Base-by-base conservation (phyloP, 306 rosid species). In the Datisca glomerata region DNA sequence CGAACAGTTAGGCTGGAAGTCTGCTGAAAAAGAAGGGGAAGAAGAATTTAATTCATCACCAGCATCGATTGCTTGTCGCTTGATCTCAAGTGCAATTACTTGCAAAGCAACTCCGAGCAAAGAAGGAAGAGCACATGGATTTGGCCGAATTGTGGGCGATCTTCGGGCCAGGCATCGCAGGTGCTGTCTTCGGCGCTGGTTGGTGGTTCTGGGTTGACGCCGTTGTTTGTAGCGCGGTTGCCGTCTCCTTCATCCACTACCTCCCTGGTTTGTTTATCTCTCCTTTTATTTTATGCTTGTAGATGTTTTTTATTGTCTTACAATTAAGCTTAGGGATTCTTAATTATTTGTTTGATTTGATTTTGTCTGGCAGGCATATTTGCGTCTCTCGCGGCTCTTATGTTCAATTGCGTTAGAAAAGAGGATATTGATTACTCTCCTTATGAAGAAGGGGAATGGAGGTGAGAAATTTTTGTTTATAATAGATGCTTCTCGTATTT, bases 131-230 rank as follows among this genome's bases (percentile, higher is more conserved):
- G 9, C 44, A 55, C 18, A 71, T 89, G 98, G 98, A 89, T 65
- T 63, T 89, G 25, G 8, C 55, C 50, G 98, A 89, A 65, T 24
- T 84, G 16, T 80, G 98, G 98, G 94, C 86, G 23, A 84, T 89
- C 67, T 89, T 89, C 47, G 98, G 98, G 43, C 91, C 98, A 7
- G 98, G 93, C 6, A 68, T 89, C 21, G 80, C 98, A 2, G 98
- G 98, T 5, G 91, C 84, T 1, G 65, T 89, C 24, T 89, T 89
- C 55, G 98, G 93, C 23, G 78, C 86, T 43, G 98, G 93, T 4
- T 89, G 98, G 98, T 84, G 98, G 98, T 80, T 89, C 69, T 89
- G 98, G 98, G 76, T 84, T 1, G 98, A 89, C 62, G 98, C 98
- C 67, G 95, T 89, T 42, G 93, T 89, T 21, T 84, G 98, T 71